Evolutionary conservation across 2,329 filamentous ascomycete genomes (phyloP).

Genomic region (Hypoxylon sp.): DNA sequence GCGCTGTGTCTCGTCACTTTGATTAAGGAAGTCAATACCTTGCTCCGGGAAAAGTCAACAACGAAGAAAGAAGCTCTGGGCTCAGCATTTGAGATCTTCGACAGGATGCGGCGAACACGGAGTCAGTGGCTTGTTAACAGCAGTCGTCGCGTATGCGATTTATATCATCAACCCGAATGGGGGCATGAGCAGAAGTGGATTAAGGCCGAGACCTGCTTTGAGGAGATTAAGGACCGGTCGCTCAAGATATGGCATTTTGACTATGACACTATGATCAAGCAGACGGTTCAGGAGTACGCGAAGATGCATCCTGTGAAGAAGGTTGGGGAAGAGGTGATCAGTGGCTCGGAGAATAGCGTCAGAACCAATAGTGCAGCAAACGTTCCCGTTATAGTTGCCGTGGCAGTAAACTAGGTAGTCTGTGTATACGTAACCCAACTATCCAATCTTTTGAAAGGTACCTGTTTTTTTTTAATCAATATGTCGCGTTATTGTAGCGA

Average conservation of each 20-base stretch:
- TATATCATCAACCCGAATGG: slow-evolving; percentile 46
- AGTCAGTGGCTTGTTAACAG: slow-evolving; percentile 49
- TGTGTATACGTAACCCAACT: not conserved
- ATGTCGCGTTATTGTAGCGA: not conserved
- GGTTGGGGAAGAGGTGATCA: not conserved
- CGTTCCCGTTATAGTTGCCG: not conserved
- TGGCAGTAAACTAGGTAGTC: slow-evolving; percentile 16
- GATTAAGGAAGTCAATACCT: slow-evolving; percentile 54
- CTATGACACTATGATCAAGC: slow-evolving; percentile 41
- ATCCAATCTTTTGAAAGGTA: not conserved
- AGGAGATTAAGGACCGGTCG: slow-evolving; percentile 45
- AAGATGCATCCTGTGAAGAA: slow-evolving; percentile 10
- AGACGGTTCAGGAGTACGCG: slow-evolving; percentile 37
- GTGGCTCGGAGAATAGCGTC: not conserved
- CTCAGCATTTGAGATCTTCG: slow-evolving; percentile 41
- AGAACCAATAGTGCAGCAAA: not conserved
- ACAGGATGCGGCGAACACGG: slow-evolving; percentile 39
- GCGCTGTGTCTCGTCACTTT: slow-evolving; percentile 61
- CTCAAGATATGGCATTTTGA: slow-evolving; percentile 49
- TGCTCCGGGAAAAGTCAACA: slow-evolving; percentile 13
- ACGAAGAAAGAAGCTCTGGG: slow-evolving; percentile 34
- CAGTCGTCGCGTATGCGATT: slow-evolving; percentile 45
- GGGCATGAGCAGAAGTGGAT: slow-evolving; percentile 38
- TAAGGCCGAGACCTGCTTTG: slow-evolving; percentile 46
- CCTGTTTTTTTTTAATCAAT: not conserved